Evolutionary conservation across 2,329 filamentous ascomycete genomes (phyloP), one percentile per base, ranked within the genome.

Genomic region (Stachybotrys chlorohalonatus): DNA sequence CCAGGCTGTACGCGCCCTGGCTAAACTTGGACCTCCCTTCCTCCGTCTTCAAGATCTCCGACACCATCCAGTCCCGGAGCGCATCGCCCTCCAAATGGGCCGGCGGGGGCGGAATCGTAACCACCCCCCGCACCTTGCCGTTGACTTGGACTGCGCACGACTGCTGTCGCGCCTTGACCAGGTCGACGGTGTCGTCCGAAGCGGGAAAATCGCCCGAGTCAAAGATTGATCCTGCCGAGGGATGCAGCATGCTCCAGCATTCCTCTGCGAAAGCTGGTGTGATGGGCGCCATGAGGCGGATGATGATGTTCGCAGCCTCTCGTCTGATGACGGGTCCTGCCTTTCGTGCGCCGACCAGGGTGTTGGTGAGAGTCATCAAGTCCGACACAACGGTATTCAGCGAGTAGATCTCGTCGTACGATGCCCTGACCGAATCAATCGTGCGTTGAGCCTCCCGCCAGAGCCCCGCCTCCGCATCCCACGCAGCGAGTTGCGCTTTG

Each of bases 331-430:
- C 52, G 4, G 65, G 62, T 45, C 75, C 73, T 3, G 70, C 70
- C 2, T 69, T 57, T 1, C 68, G 59, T 13, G 76, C 71, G 4
- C 78, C 77, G 36, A 77, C 68, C 13, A 91, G 72, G 1, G 75
- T 70, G 66, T 95, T 95, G 5, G 89, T 92, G 15, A 95, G 76
- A 47, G 81, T 83, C 79, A 90, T 96, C 13, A 96, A 76, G 63
- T 93, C 87, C 1, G 89, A 94, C 16, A 95, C 80, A 8, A 89
- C 79, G 0, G 90, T 95, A 71, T 95, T 96, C 53, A 96, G 77
- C 1, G 87, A 79, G 66, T 91, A 88, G 1, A 90, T 84, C 52
- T 81, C 79, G 24, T 85, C 78, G 63, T 91, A 86, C 2, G 88
- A 86, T 6, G 77, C 73, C 0, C 84, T 88, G 54, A 92, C 82